Evolutionary conservation across 176 grass and related monocot species (phyloP).

Genomic region (Cenchrus fungigraminus): DNA sequence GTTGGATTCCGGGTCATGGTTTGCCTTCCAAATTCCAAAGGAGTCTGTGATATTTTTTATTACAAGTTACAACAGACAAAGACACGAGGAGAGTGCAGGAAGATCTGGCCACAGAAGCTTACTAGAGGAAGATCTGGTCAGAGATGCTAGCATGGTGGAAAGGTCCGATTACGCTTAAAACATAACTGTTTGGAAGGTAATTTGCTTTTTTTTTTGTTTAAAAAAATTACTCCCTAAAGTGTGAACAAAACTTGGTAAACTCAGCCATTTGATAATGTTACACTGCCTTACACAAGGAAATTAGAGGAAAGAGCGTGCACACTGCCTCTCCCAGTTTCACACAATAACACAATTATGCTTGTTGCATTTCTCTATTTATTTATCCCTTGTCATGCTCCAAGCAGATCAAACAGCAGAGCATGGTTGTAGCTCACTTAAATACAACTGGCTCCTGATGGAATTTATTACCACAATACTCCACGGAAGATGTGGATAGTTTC

Average conservation of each 20-base stretch:
- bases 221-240: not conserved
- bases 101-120: not conserved
- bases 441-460: not conserved
- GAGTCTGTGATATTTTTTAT: not conserved
- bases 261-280: not conserved
- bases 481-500: not conserved
- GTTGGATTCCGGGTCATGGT: constrained; percentile 17
- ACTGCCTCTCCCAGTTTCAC: not conserved
- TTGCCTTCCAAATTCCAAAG: constrained; percentile 16
- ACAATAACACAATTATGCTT: not conserved
- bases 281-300: not conserved
- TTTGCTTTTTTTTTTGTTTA: not conserved
- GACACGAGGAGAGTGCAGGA: not conserved
- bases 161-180: not conserved
- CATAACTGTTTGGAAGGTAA: not conserved
- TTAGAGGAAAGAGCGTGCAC: not conserved
- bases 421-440: constrained; percentile 4
- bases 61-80: not conserved
- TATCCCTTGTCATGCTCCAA: constrained; percentile 2
- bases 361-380: not conserved
- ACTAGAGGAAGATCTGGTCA: too few relatives aligned
- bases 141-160: not conserved
- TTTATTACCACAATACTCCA: constrained; percentile 25
- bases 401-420: not conserved
- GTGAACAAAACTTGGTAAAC: not conserved